A percentile compares a stretch with the other conserved stretches of the same genome.
phyloP scores from a whole-genome alignment of 139 green algal species.

The Volvox reticuliferus region DNA sequence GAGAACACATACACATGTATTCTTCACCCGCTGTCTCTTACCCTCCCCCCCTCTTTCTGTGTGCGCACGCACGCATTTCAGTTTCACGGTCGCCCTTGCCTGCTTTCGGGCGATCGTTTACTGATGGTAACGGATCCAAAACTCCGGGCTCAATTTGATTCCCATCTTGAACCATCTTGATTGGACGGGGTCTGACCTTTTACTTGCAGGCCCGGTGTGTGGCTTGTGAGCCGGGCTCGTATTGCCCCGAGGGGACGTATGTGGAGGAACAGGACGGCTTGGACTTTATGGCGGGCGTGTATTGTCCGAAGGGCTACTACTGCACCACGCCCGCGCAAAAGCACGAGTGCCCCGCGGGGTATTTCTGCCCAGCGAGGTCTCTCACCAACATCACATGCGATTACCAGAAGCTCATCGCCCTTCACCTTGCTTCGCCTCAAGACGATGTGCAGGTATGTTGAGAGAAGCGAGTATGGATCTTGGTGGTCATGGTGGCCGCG shows the following conservation, averaged over 20 bases:
- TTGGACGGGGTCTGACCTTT: no score
- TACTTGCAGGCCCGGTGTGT: conserved; percentile 28
- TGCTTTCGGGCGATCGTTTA: background rate
- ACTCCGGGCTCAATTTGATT: no score
- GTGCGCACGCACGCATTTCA: background rate
- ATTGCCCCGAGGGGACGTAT: conserved; percentile 45
- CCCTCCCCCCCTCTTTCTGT: background rate
- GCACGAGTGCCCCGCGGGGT: conserved; percentile 5
- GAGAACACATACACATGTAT: no score
- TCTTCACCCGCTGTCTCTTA: no score
- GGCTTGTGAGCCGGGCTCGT: background rate
- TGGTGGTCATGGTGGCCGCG: no score
- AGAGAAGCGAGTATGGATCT: no score
- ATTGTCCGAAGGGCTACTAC: conserved; percentile 35
- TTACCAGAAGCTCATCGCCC: background rate
- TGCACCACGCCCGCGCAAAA: conserved; percentile 15
- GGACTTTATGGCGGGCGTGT: background rate
- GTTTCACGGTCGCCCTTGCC: background rate
- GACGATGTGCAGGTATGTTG: no score
- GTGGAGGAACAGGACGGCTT: background rate
- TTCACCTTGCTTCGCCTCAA: no score
- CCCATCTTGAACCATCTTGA: no score
- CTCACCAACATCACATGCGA: background rate
- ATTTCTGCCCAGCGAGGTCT: background rate
- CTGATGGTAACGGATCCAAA: no score